Conservation (phyloP, 345 rosid genomes). For the Balakata baccata region DNA sequence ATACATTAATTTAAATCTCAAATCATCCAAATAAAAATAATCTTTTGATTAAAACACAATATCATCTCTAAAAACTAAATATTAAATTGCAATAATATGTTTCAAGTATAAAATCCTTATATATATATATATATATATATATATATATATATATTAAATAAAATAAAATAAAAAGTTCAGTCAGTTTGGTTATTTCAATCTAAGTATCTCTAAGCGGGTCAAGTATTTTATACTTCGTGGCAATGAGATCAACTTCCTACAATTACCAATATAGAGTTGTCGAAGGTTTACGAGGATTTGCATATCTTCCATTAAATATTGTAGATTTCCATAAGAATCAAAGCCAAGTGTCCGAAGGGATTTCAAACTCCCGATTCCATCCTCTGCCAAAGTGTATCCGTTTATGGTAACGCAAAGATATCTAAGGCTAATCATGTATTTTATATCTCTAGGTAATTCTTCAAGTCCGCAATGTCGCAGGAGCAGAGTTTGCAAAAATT, state of each 20-base stretch:
- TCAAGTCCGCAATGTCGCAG: conserved; percentile 14
- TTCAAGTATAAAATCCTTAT: too few species aligned
- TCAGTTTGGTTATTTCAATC: conserved; percentile 6
- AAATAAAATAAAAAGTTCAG: too few species aligned
- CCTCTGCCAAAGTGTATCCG: conserved; percentile 14
- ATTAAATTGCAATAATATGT: too few species aligned
- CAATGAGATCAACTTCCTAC: conserved; percentile 3
- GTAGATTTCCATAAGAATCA: conserved; percentile 14
- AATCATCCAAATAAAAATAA: too few species aligned
- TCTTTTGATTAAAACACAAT: too few species aligned
- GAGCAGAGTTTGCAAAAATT: conserved; percentile 21
- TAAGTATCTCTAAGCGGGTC: neutral
- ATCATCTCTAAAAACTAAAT: too few species aligned
- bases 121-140: too few species aligned
- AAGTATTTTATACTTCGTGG: neutral
- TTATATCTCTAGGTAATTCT: conserved; percentile 24
- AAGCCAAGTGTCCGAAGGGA: conserved; percentile 22
- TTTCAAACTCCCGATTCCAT: conserved; percentile 21
- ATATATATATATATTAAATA: too few species aligned
- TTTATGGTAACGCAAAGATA: conserved; percentile 18
- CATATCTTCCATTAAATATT: conserved; percentile 19
- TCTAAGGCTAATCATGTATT: conserved; percentile 23
- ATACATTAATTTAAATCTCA: too few species aligned
- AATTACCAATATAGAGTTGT: neutral
- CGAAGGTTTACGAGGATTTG: conserved; percentile 16